Evolutionary conservation across 495 filamentous ascomycete genomes (phyloP), one percentile per base, ranked within the genome.

Genomic region (Trichoderma gamsii): DNA sequence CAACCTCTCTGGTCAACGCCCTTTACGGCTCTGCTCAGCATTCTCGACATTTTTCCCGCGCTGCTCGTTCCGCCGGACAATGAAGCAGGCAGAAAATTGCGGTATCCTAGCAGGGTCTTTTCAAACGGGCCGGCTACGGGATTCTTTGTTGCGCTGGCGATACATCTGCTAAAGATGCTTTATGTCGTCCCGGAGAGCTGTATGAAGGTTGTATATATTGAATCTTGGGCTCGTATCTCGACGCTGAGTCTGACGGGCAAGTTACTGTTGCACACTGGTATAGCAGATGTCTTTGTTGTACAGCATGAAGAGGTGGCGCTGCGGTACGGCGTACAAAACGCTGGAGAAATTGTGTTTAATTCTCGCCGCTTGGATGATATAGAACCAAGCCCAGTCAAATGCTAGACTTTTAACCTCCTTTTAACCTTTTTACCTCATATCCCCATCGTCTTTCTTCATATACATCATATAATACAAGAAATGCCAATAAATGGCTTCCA

Each of bases 61-160:
- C 73, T 85, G 0, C 73, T 71, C n/a, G 65, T 69, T 12, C 69
- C 75, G 25, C 76, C 79, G 6, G 49, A 63, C 35, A 49, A 56
- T 12, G 71, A 73, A 32, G 78, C 49, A 76, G 77, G 59, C 66
- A 83, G 7, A 56, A n/a, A 46, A 35, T 43, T 69, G n/a, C 75
- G 69, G 29, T 90, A 65, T 69, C 83, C 71, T 71, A 83, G 71
- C 71, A 74, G 97, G 16, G 87, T 99, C 64, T 73, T 97, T 21
- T 90, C 87, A 46, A 97, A 99, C 76, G 95, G 95, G 0, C 95
- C 95, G 1, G 95, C 89, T 1, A 96, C 91, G 2, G 90, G 87
- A 16, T 89, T 96, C 44, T 87, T 97, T 52, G 82, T 97, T 64
- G 80, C 93, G 8, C 70, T 91, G 0, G 90, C 89, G 0, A 85